A percentile compares a stretch with the other conserved stretches of the same genome.
These are phyloP conservation scores for Marasmius sp. DNA, from an alignment of 1,284 basidiomycete species.

Conservation along the genomic window DNA sequence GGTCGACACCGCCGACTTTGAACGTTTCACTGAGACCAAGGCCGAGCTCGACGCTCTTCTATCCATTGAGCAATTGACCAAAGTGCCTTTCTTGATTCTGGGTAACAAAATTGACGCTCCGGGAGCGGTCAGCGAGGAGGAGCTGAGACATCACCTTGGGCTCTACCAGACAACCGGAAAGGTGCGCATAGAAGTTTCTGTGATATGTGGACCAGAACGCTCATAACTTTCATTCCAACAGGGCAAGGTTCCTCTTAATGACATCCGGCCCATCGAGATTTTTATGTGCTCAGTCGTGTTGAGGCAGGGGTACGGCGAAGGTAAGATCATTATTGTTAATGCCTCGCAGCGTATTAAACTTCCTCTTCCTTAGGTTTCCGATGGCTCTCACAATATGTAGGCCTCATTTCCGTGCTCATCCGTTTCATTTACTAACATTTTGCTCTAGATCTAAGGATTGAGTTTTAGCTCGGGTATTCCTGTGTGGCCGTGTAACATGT, in stretches of 20 bases:
- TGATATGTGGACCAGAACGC: background rate
- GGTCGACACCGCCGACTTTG: conserved; percentile 95
- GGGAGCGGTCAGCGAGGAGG: conserved; percentile 96
- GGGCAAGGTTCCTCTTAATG: conserved; percentile 96
- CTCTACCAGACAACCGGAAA: conserved; percentile 99
- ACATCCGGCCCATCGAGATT: conserved; percentile 98
- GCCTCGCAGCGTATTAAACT: conserved; percentile 4
- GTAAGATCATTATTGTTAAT: conserved; percentile 34
- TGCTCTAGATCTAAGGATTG: conserved; percentile 9
- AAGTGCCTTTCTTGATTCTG: conserved; percentile 97
- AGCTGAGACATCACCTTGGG: conserved; percentile 93
- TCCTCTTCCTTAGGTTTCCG: conserved; percentile 10
- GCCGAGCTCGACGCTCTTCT: conserved; percentile 96
- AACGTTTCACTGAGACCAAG: conserved; percentile 95
- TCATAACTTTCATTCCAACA: conserved; percentile 29
- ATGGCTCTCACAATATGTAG: conserved; percentile 17
- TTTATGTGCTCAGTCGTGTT: conserved; percentile 99
- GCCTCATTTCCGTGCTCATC: background rate
- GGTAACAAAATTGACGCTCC: conserved; percentile 99
- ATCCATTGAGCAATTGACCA: conserved; percentile 90
- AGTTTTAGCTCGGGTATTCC: background rate
- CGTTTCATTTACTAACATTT: background rate
- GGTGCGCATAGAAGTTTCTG: conserved; percentile 46
- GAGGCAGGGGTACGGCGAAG: conserved; percentile 98
- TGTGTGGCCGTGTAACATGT: background rate